A percentile compares a stretch with the other conserved stretches of the same genome.
These are phyloP conservation scores for Fremontodendron californicum DNA, from an alignment of 345 rosid genomes.

Conservation along the genomic window DNA sequence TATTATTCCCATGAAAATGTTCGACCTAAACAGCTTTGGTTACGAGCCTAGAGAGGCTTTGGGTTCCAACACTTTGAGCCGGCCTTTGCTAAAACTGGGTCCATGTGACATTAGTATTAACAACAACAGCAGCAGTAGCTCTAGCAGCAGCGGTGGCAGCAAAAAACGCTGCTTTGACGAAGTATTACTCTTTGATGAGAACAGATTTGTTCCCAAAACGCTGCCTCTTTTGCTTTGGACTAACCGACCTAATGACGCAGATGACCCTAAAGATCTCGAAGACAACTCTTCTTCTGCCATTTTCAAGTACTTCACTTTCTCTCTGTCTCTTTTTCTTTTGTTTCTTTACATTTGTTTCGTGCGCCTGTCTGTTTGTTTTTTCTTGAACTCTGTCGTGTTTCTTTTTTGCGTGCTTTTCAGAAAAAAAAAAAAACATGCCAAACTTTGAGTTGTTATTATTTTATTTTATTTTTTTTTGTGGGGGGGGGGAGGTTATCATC, in stretches of 20 bases:
- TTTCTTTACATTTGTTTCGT: background rate
- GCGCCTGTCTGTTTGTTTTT: background rate
- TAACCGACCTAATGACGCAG: background rate
- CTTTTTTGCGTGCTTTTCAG: background rate
- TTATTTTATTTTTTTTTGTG: background rate
- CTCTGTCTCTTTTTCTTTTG: background rate
- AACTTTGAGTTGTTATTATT: background rate
- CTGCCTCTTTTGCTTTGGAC: conserved; percentile 6
- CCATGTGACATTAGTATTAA: background rate
- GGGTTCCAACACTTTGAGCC: background rate
- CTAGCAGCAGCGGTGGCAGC: background rate
- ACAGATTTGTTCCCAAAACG: background rate
- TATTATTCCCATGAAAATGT: background rate
- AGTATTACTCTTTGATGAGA: background rate
- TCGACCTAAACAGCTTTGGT: background rate
- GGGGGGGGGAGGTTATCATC: too few species aligned
- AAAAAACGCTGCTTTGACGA: background rate
- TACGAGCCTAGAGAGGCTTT: background rate
- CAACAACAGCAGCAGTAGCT: background rate
- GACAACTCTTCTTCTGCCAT: conserved; percentile 7
- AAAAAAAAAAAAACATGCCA: background rate
- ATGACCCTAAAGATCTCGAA: conserved; percentile 1
- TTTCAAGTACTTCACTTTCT: conserved; percentile 6
- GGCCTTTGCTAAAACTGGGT: background rate
- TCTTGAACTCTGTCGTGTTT: background rate